Evolutionary conservation across 2,329 filamentous ascomycete genomes (phyloP), one percentile per base, ranked within the genome.

Genomic region (Fusarium sp.): DNA sequence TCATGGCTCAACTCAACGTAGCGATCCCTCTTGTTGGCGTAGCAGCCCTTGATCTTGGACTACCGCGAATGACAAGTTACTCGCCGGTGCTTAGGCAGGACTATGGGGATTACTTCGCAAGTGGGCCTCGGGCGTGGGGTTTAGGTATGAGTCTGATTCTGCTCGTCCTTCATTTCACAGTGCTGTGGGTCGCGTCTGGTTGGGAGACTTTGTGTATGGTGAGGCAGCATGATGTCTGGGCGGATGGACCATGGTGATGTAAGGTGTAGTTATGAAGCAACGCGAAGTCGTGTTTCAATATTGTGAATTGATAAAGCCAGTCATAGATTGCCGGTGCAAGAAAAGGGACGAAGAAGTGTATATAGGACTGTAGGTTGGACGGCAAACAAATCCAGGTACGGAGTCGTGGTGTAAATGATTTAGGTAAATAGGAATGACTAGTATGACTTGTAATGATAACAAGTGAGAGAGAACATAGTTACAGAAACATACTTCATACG

Each of bases 11-110:
- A 43, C 81, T 87, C 8, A 86, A 86, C 76, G 78, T 94, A 6
- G 83, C 88, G 6, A 89, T 90, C 68, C 88, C 91, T 4, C 80
- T 97, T 3, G 79, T 96, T 6, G 78, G 85, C 5, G 76, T 95
- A 9, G 93, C 92, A 10, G 87, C 86, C 2, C 70, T 93, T 14
- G 92, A 94, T 56, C 75, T 89, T n/a, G 83, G 79, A 21, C 68
- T 84, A 32, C 77, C 82, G 6, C 71, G 40, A 42, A 45, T 60
- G 20, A 57, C 49, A 23, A 63, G 43, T 42, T 52, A 58, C 20
- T 46, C 60, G 20, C 59, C 43, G 12, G 45, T 40, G 39, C 28
- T 62, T 28, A 56, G 65, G 24, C 51, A 59, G 34, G 52, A 56
- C 34, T 55, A 66, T 20, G 62, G 61, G 15, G 58, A 67, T 36